Evolutionary conservation across 2,329 filamentous ascomycete genomes (phyloP).

Genomic region (Arthrobotrys sinensis): DNA sequence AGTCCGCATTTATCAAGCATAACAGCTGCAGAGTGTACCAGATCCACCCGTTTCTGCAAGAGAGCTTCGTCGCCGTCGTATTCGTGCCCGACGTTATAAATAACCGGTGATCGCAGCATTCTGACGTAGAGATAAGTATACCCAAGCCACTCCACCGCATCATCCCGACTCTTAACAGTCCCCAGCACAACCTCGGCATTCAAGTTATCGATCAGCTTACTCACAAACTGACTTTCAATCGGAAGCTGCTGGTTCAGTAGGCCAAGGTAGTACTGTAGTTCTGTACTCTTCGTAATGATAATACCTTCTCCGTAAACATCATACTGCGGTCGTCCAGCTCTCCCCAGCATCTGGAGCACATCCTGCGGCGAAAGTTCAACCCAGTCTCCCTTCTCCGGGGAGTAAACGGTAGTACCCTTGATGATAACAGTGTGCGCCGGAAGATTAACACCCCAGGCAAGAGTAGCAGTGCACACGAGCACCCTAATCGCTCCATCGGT

Average conservation of each 20-base stretch:
- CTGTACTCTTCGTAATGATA: constrained; percentile 94
- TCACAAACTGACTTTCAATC: constrained; percentile 96
- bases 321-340: constrained; percentile 95
- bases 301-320: constrained; percentile 99
- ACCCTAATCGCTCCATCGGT: constrained; percentile 92
- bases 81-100: constrained; percentile 96
- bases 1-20: constrained; percentile 89
- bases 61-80: constrained; percentile 92
- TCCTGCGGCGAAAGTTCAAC: constrained; percentile 97
- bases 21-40: constrained; percentile 92
- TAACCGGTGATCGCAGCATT: constrained; percentile 93
- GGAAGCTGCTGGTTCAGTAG: constrained; percentile 96
- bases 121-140: constrained; percentile 98
- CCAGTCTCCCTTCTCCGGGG: constrained; percentile 98
- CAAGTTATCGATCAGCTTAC: constrained; percentile 92
- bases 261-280: constrained; percentile 97
- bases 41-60: constrained; percentile 97
- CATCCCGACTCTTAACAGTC: constrained; percentile 90
- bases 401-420: constrained; percentile 98
- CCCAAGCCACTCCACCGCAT: constrained; percentile 98
- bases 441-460: constrained; percentile 98
- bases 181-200: constrained; percentile 97
- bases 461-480: constrained; percentile 95
- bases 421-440: constrained; percentile 98
- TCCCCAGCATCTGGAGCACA: constrained; percentile 97